phyloP scores from a whole-genome alignment of 495 filamentous ascomycete genomes.

The Tuber microsphaerosporum region DNA sequence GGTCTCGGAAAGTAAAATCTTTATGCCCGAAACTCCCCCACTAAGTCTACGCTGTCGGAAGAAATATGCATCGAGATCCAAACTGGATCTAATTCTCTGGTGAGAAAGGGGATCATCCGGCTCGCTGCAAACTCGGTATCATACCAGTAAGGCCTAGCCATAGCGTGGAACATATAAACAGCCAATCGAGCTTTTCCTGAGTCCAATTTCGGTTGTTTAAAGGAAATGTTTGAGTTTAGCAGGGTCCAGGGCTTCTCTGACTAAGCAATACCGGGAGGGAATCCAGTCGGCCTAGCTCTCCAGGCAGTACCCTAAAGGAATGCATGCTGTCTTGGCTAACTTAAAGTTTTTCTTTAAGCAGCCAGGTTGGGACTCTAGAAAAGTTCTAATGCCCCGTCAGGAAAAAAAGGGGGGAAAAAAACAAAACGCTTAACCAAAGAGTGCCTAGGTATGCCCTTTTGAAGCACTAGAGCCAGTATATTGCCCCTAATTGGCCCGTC shows the following conservation, averaged over 20 bases:
- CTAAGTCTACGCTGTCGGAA: background rate
- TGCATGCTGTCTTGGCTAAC: too few species aligned
- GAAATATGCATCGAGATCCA: background rate
- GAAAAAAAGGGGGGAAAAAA: background rate
- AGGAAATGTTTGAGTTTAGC: too few species aligned
- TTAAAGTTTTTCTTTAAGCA: too few species aligned
- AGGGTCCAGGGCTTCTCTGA: too few species aligned
- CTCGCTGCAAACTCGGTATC: background rate
- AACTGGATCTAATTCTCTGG: background rate
- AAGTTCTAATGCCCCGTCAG: background rate
- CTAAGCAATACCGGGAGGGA: too few species aligned
- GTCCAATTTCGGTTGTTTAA: too few species aligned
- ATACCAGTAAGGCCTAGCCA: background rate
- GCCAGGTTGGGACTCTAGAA: too few species aligned
- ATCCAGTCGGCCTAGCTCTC: too few species aligned
- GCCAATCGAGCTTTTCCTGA: too few species aligned
- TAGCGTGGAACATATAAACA: background rate
- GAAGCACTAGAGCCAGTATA: background rate
- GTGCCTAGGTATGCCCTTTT: background rate
- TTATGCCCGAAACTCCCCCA: background rate
- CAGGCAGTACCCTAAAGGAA: too few species aligned
- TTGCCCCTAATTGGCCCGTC: background rate
- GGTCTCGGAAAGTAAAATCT: background rate
- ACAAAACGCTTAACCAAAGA: background rate
- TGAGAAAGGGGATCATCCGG: background rate